A percentile compares a stretch with the other conserved stretches of the same genome.
phyloP scores from a whole-genome alignment of 106 monocot species.

The Acanthochlamys bracteata region DNA sequence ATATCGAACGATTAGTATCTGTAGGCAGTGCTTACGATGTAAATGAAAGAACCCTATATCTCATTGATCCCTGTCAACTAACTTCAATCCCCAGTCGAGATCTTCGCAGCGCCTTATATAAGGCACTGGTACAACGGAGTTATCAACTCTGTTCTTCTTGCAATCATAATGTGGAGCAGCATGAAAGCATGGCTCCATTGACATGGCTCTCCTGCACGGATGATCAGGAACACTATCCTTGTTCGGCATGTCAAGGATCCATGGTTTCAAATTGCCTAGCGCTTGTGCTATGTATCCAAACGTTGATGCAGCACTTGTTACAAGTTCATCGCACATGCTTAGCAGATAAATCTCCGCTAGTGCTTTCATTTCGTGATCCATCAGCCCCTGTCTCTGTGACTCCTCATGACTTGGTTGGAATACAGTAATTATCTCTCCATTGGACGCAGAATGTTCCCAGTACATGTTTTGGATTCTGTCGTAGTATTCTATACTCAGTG shows the following conservation, averaged over 20 bases:
- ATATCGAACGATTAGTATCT: no score
- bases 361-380: conserved; percentile 62
- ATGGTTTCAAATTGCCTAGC: conserved; percentile 38
- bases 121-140: conserved; percentile 28
- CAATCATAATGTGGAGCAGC: conserved; percentile 50
- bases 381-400: conserved; percentile 38
- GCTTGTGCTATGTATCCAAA: conserved; percentile 70
- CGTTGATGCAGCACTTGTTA: conserved; percentile 60
- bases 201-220: conserved; percentile 30
- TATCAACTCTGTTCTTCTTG: conserved; percentile 15
- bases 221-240: conserved; percentile 30
- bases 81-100: conserved; percentile 46
- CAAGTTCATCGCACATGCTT: conserved; percentile 41
- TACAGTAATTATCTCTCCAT: conserved; percentile 37
- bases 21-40: no score
- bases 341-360: conserved; percentile 67
- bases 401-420: conserved; percentile 68
- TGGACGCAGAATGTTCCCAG: conserved; percentile 46
- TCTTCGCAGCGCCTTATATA: conserved; percentile 53
- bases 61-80: conserved; percentile 13
- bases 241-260: conserved; percentile 43
- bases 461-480: conserved; percentile 49
- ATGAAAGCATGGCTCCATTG: conserved; percentile 68
- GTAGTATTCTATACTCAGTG: conserved; percentile 38
- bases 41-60: no score